Evolutionary conservation across 257 asterid species (phyloP).

Genomic region (Paraleonurus japonicus): DNA sequence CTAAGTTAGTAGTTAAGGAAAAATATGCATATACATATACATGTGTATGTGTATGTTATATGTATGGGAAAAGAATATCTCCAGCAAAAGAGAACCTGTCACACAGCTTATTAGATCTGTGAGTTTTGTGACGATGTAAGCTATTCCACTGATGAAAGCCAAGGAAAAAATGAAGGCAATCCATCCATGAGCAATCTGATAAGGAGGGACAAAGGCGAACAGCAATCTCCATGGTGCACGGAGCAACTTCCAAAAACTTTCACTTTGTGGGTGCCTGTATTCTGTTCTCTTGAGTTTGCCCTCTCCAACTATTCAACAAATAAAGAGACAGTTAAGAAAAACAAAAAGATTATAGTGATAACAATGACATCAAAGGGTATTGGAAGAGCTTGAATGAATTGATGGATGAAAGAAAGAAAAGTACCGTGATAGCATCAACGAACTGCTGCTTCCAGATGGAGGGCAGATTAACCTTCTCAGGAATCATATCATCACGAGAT

Average conservation of each 20-base stretch:
- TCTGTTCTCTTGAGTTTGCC: constrained; percentile 47
- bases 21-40: too few relatives aligned
- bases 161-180: constrained; percentile 74
- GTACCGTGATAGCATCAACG: constrained; percentile 62
- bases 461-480: constrained; percentile 37
- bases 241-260: constrained; percentile 59
- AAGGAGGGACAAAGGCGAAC: constrained; percentile 87
- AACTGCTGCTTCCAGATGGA: constrained; percentile 81
- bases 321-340: neutral
- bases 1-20: too few relatives aligned
- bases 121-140: constrained; percentile 73
- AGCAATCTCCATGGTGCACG: constrained; percentile 81
- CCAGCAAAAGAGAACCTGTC: constrained; percentile 48
- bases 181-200: constrained; percentile 96
- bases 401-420: constrained; percentile 2
- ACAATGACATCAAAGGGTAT: neutral
- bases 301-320: constrained; percentile 58
- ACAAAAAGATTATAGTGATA: neutral
- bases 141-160: constrained; percentile 78
- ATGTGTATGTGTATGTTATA: neutral
- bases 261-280: constrained; percentile 38
- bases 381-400: neutral
- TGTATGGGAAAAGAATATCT: neutral
- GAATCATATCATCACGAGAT: constrained; percentile 25
- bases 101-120: constrained; percentile 88